Percentiles rank a stretch among this genome's conserved stretches.
These are phyloP conservation scores for Forsythia suspensa DNA, from an alignment of 257 asterid species.

Conservation along the genomic window DNA sequence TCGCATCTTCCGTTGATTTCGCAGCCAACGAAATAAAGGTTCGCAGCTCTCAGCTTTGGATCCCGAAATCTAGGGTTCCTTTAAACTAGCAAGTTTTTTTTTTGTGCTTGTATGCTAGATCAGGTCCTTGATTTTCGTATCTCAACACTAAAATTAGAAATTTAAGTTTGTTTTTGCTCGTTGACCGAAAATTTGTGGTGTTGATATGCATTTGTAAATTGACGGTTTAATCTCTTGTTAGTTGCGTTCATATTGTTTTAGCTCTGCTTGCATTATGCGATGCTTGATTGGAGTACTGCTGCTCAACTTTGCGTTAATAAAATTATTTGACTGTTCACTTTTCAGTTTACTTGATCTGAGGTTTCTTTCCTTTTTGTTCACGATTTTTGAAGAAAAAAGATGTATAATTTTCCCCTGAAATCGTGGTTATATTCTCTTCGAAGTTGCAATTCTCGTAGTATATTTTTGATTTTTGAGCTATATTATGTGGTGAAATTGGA, in stretches of 20 bases:
- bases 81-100: conserved; percentile 4
- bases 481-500: background rate
- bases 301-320: background rate
- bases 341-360: background rate
- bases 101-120: conserved; percentile 23
- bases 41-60: conserved; percentile 29
- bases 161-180: background rate
- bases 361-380: background rate
- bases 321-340: background rate
- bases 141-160: background rate
- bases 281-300: background rate
- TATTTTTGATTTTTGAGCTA: background rate
- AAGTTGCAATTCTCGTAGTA: no score
- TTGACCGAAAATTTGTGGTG: conserved; percentile 9
- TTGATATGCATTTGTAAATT: conserved; percentile 11
- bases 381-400: background rate
- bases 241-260: background rate
- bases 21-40: conserved; percentile 52
- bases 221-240: conserved; percentile 8
- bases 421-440: no score
- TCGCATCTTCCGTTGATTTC: conserved; percentile 44
- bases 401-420: background rate
- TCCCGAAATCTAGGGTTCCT: conserved; percentile 44
- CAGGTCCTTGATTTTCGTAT: conserved; percentile 15
- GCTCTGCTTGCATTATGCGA: background rate